These are phyloP conservation scores for Ajuga chamaepitys DNA, from an alignment of 257 asterid genomes.

Conservation along the genomic window DNA sequence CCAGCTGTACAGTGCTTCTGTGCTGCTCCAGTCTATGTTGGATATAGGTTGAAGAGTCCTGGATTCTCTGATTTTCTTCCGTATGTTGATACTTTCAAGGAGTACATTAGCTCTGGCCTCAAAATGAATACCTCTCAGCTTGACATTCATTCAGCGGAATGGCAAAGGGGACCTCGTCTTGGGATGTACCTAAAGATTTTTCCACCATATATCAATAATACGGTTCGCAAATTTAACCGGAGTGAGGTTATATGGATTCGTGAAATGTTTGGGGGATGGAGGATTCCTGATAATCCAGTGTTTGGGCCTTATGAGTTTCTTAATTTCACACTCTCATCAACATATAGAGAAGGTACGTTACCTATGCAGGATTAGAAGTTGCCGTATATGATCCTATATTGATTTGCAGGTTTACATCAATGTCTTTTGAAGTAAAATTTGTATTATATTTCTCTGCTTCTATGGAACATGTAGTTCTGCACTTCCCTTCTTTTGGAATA, in stretches of 20 bases:
- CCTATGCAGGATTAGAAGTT: neutral
- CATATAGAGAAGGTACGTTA: slow-evolving; percentile 52
- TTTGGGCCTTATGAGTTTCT: slow-evolving; percentile 95
- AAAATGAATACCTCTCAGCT: slow-evolving; percentile 52
- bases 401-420: neutral
- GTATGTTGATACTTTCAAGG: slow-evolving; percentile 39
- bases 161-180: slow-evolving; percentile 86
- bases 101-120: slow-evolving; percentile 56
- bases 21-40: slow-evolving; percentile 70
- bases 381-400: neutral
- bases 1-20: slow-evolving; percentile 52
- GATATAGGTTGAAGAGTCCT: slow-evolving; percentile 91
- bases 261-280: slow-evolving; percentile 75
- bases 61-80: slow-evolving; percentile 70
- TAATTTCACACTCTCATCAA: slow-evolving; percentile 66
- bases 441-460: neutral
- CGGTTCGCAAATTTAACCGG: slow-evolving; percentile 30
- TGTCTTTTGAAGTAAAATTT: neutral
- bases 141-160: slow-evolving; percentile 36
- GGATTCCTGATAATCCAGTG: slow-evolving; percentile 48
- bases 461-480: neutral
- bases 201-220: slow-evolving; percentile 39
- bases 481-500: neutral
- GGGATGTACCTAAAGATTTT: slow-evolving; percentile 68
- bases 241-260: slow-evolving; percentile 64